Percentiles rank a stretch among this genome's conserved stretches.
These are phyloP conservation scores for Penicillium expansum DNA, from an alignment of 2,329 filamentous ascomycete species.

Conservation along the genomic window DNA sequence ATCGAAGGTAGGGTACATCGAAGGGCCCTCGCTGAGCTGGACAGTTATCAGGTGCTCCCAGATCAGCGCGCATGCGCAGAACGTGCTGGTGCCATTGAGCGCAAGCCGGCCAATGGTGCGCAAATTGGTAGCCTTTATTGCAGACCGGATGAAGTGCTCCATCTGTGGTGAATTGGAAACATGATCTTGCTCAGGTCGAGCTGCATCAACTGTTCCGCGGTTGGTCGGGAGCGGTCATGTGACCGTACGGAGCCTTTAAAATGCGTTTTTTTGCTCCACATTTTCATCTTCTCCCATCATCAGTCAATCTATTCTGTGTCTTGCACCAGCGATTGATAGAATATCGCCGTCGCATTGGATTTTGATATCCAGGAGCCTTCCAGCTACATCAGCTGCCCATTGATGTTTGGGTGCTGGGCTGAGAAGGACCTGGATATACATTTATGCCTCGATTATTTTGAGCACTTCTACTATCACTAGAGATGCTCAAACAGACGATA, in stretches of 20 bases:
- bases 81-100: slow-evolving; percentile 34
- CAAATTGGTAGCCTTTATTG: slow-evolving; percentile 24
- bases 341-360: not conserved
- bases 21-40: slow-evolving; percentile 65
- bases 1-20: slow-evolving; percentile 84
- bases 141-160: slow-evolving; percentile 31
- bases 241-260: slow-evolving; percentile 15
- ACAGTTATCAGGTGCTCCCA: slow-evolving; percentile 62
- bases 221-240: slow-evolving; percentile 13
- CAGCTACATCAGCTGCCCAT: slow-evolving; percentile 10
- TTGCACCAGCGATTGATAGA: not conserved
- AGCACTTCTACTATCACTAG: not conserved
- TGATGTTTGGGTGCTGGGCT: slow-evolving; percentile 14
- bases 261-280: slow-evolving; percentile 2
- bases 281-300: not conserved
- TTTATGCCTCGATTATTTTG: not conserved
- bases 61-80: slow-evolving; percentile 38
- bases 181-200: slow-evolving; percentile 5
- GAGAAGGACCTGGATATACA: not conserved
- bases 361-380: not conserved
- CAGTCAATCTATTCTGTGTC: not conserved
- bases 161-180: slow-evolving; percentile 17
- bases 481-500: not conserved
- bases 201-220: slow-evolving; percentile 3
- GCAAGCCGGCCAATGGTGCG: slow-evolving; percentile 27